Conservation (phyloP, 2,329 filamentous ascomycete species). For the Alternaria novae-zelandiae region DNA sequence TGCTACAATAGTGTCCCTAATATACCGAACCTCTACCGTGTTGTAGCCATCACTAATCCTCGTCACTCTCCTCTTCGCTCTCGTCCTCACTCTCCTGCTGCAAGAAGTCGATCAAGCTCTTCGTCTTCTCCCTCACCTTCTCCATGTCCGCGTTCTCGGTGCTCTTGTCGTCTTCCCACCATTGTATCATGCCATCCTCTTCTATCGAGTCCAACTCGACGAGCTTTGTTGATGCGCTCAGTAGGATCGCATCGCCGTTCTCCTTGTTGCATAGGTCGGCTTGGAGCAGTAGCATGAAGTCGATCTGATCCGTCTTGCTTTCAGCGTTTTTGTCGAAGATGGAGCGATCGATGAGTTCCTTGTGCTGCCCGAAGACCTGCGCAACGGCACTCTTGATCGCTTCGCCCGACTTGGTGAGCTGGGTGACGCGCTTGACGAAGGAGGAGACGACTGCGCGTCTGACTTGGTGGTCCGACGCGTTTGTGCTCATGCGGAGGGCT, state of each 20-base stretch:
- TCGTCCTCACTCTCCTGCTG: constrained; percentile 75
- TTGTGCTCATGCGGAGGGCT: constrained; percentile 86
- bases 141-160: constrained; percentile 71
- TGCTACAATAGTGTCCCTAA: constrained; percentile 8
- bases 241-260: constrained; percentile 71
- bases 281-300: constrained; percentile 83
- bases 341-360: constrained; percentile 64
- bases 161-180: constrained; percentile 82
- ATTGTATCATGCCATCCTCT: constrained; percentile 84
- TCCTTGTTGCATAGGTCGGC: constrained; percentile 72
- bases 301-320: constrained; percentile 74
- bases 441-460: constrained; percentile 84
- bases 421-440: constrained; percentile 80
- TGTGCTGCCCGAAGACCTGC: constrained; percentile 58
- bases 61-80: constrained; percentile 67
- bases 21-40: neutral
- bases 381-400: constrained; percentile 50
- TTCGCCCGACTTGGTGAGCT: constrained; percentile 64
- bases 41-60: constrained; percentile 43
- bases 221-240: constrained; percentile 81
- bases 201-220: constrained; percentile 85
- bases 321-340: constrained; percentile 63
- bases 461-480: constrained; percentile 88
- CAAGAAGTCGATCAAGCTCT: constrained; percentile 79
- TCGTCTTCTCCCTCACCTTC: constrained; percentile 74